Evolutionary conservation across 116 monocot species (phyloP), one percentile per base, ranked within the genome.

Genomic region (Cymodocea nodosa): DNA sequence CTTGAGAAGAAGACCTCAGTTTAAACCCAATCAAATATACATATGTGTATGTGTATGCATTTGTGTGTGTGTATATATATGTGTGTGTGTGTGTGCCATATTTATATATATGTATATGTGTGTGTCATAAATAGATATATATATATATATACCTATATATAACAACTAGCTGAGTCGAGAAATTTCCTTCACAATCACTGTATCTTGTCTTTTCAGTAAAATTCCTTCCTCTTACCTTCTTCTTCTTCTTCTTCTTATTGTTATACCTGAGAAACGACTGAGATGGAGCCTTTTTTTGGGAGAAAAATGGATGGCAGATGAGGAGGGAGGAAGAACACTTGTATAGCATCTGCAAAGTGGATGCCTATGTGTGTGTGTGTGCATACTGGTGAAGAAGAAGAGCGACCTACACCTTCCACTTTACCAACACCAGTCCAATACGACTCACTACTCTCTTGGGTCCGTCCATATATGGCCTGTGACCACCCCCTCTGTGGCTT

Each of bases 151-250:
- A n/a, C n/a, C n/a, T n/a, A n/a, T n/a, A 30, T 30, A 30, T 30
- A 30, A 30, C 30, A 30, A 30, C 4, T 13, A 53, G 5, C 2
- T 53, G 19, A 4, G 19, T n/a, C n/a, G 16, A 54, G 20, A 20
- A 53, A 54, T 54, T 30, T 54, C 6, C 20, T 16, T 54, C 16
- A 54, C 54, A 54, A 6, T 18, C 54, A 20, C 54, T 16, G n/a
- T 54, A 6, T 44, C 54, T n/a, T 54, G 54, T 54, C 48, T 20
- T 20, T 48, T 64, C 64, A 49, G 37, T 50, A 18, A 65, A 51
- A 50, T 65, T 50, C 50, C 65, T 25, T 20, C 20, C 23, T 50
- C 25, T 11, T 20, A 50, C 39, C 23, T 12, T 40, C 16, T 25
- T 44, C 44, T n/a, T n/a, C n/a, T n/a, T n/a, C n/a, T n/a, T n/a